Evolutionary conservation across 1,284 basidiomycete species (phyloP).

Genomic region (Ceratobasidium sp.): DNA sequence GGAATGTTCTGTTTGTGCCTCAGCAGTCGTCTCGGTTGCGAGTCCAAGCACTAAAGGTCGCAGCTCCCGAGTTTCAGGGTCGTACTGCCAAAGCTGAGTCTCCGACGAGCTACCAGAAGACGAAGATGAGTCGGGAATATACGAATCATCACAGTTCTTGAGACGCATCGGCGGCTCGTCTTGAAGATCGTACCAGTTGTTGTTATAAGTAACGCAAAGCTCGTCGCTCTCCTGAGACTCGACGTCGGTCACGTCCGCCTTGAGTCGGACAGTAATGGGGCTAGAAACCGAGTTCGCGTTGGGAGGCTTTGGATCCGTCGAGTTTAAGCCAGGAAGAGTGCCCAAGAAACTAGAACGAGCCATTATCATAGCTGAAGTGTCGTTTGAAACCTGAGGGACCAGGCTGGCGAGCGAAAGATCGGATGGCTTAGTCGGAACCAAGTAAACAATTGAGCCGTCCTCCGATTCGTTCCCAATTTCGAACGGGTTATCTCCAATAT

Average conservation of each 20-base stretch:
- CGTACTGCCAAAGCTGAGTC: slow-evolving; percentile 44
- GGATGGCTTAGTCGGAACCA: slow-evolving; percentile 7
- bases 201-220: slow-evolving; percentile 33
- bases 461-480: slow-evolving; percentile 23
- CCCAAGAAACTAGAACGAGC: neutral
- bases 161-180: slow-evolving; percentile 20
- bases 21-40: neutral
- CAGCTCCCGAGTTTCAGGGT: slow-evolving; percentile 24
- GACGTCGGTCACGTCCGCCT: neutral
- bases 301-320: neutral
- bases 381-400: neutral
- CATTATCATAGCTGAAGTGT: slow-evolving; percentile 1
- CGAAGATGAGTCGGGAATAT: neutral
- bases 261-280: slow-evolving; percentile 21
- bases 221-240: neutral
- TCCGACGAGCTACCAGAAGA: neutral
- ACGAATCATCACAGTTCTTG: slow-evolving; percentile 11
- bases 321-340: slow-evolving; percentile 8
- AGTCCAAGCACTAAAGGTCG: slow-evolving; percentile 1
- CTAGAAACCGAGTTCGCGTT: neutral
- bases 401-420: neutral
- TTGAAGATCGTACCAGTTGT: neutral
- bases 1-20: neutral
- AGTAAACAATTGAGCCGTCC: slow-evolving; percentile 13
- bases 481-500: slow-evolving; percentile 7